Conservation (phyloP, 2,329 filamentous ascomycete species). For the Diplodia corticola region DNA sequence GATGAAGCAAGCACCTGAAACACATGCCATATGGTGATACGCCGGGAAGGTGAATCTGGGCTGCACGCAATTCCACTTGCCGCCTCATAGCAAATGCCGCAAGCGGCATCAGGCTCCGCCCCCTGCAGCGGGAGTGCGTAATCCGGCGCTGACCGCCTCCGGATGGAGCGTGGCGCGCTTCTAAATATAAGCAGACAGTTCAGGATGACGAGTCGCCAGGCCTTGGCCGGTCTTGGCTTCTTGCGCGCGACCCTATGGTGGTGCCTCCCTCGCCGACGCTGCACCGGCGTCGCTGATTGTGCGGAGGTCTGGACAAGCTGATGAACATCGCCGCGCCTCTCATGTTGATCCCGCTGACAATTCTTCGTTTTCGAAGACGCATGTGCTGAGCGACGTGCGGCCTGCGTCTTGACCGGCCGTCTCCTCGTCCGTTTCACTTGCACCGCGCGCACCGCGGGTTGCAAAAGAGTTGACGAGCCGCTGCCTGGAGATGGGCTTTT, state of each 20-base stretch:
- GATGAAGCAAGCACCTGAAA: slow-evolving; percentile 19
- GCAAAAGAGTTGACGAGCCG: too few relatives aligned
- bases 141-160: slow-evolving; percentile 8
- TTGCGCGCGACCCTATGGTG: neutral
- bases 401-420: too few relatives aligned
- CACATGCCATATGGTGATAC: neutral
- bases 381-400: too few relatives aligned
- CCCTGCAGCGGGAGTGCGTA: slow-evolving; percentile 20
- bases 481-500: too few relatives aligned
- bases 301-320: neutral
- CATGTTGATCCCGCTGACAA: neutral
- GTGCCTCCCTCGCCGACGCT: neutral
- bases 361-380: neutral
- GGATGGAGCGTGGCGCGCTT: neutral
- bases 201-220: neutral
- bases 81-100: slow-evolving; percentile 5
- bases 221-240: neutral
- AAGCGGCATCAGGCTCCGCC: neutral
- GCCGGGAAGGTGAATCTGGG: neutral
- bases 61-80: slow-evolving; percentile 3
- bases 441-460: too few relatives aligned
- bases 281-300: neutral
- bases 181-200: neutral
- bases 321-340: neutral
- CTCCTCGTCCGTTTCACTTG: too few relatives aligned